phyloP scores from a whole-genome alignment of 2,329 filamentous ascomycete species.

The Xylariales sp. region DNA sequence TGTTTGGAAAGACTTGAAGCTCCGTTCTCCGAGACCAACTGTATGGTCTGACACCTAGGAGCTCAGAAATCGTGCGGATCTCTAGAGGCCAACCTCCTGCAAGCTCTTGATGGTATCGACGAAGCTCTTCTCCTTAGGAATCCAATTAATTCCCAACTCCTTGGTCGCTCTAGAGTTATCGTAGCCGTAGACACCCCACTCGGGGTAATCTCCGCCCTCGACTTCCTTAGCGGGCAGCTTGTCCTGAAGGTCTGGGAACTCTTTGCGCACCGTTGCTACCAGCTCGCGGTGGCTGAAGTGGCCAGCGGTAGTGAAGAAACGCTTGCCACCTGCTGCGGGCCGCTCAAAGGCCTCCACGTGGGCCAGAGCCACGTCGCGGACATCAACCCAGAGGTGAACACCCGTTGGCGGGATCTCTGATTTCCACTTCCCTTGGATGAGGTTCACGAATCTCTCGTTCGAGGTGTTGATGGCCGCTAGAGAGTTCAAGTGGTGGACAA shows the following conservation, averaged over 20 bases:
- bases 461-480: conserved; percentile 48
- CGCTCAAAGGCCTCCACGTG: conserved; percentile 49
- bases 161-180: conserved; percentile 57
- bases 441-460: conserved; percentile 45
- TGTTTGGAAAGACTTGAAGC: no score
- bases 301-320: conserved; percentile 46
- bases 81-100: conserved; percentile 36
- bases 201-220: conserved; percentile 37
- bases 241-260: conserved; percentile 47
- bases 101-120: conserved; percentile 62
- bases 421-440: conserved; percentile 48
- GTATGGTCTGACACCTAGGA: no score
- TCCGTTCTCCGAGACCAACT: no score
- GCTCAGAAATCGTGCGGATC: no score
- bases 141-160: conserved; percentile 60
- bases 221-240: conserved; percentile 40
- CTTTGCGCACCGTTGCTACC: conserved; percentile 34
- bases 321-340: conserved; percentile 41
- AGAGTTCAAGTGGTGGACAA: conserved; percentile 41
- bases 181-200: conserved; percentile 42
- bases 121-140: conserved; percentile 55
- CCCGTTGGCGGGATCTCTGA: conserved; percentile 35
- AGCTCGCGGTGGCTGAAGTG: conserved; percentile 43
- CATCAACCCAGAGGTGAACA: conserved; percentile 48
- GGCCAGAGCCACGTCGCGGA: conserved; percentile 49